phyloP scores from a whole-genome alignment of 192 early-diverging fungal genomes.

The Linnemannia hyalina region DNA sequence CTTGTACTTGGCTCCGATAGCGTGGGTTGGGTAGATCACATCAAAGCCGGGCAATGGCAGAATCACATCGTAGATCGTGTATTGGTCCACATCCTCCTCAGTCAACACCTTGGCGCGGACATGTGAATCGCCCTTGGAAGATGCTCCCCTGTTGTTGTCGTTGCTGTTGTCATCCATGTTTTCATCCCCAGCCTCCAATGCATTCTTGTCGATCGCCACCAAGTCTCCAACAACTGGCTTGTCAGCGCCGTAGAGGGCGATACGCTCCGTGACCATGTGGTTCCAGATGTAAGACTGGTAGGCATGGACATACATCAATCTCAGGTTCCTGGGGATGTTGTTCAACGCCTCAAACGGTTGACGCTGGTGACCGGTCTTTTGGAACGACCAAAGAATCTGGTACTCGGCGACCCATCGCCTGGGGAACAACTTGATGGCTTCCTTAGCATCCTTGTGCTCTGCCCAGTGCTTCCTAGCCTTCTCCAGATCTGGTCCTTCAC shows the following conservation, averaged over 20 bases:
- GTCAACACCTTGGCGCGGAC: constrained; percentile 68
- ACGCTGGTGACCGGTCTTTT: constrained; percentile 55
- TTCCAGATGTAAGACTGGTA: constrained; percentile 99
- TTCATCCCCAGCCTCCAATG: constrained; percentile 12
- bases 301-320: constrained; percentile 94
- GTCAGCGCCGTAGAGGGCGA: constrained; percentile 72
- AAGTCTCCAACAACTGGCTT: constrained; percentile 88
- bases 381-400: constrained; percentile 72
- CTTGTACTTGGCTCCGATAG: constrained; percentile 73
- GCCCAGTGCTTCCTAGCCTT: constrained; percentile 80
- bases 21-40: constrained; percentile 85
- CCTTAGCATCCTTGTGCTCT: constrained; percentile 69
- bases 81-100: constrained; percentile 75
- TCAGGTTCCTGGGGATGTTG: constrained; percentile 86
- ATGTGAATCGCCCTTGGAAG: constrained; percentile 11
- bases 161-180: constrained; percentile 41
- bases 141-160: constrained; percentile 40
- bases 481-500: constrained; percentile 73
- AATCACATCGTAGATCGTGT: constrained; percentile 91
- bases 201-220: constrained; percentile 64
- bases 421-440: constrained; percentile 77
- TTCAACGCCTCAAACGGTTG: constrained; percentile 75
- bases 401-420: constrained; percentile 77
- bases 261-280: constrained; percentile 79
- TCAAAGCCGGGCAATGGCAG: constrained; percentile 90